phyloP scores from a whole-genome alignment of 768 basidiomycete genomes.

The Leccinum variicolor region DNA sequence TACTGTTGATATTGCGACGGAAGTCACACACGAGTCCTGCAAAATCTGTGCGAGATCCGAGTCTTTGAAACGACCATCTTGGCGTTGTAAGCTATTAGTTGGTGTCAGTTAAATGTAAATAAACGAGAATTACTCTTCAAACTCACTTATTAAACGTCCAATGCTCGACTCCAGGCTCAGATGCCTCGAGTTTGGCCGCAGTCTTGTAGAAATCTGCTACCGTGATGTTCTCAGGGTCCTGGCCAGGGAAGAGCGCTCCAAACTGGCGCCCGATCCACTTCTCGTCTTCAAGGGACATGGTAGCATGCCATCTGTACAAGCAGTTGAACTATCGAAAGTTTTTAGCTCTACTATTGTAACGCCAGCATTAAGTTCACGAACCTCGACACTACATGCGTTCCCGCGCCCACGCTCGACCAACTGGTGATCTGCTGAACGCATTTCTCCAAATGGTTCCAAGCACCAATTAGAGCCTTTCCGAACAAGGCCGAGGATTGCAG shows the following conservation, averaged over 20 bases:
- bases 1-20: not conserved
- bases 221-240: constrained; percentile 45
- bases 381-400: constrained; percentile 81
- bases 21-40: constrained; percentile 57
- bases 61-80: constrained; percentile 63
- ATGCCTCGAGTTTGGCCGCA: constrained; percentile 35
- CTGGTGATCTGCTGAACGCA: constrained; percentile 53
- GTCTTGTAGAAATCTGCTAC: constrained; percentile 49
- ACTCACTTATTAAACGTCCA: constrained; percentile 69
- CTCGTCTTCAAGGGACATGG: constrained; percentile 69
- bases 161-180: constrained; percentile 46
- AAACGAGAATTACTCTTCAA: not conserved
- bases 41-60: constrained; percentile 65
- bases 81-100: constrained; percentile 51
- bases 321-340: constrained; percentile 63
- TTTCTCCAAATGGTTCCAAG: constrained; percentile 72
- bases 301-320: constrained; percentile 83
- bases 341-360: not conserved
- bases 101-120: constrained; percentile 2
- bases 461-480: constrained; percentile 76
- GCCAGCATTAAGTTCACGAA: constrained; percentile 24
- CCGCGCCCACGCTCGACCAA: constrained; percentile 78
- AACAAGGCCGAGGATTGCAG: constrained; percentile 74
- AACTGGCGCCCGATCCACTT: constrained; percentile 59
- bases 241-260: constrained; percentile 49